Conservation (phyloP, 1,284 basidiomycete species). For the Ceratobasidium sp. region DNA sequence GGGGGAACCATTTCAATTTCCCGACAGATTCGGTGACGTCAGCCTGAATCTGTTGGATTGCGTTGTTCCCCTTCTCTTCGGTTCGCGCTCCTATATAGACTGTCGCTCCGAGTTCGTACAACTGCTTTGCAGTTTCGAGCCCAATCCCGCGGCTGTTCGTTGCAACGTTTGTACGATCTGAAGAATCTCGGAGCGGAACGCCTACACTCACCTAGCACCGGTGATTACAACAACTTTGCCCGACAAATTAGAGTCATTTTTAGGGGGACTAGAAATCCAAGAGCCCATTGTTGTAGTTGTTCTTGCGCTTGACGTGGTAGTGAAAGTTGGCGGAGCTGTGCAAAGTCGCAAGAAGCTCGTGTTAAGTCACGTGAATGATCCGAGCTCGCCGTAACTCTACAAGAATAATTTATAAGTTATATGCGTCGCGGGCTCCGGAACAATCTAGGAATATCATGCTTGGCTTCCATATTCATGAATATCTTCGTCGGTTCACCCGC, state of each 20-base stretch:
- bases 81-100: slow-evolving; percentile 1
- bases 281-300: neutral
- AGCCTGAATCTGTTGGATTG: neutral
- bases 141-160: slow-evolving; percentile 19
- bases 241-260: neutral
- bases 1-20: neutral
- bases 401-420: no score
- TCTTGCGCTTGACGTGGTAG: no score
- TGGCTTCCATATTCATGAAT: no score
- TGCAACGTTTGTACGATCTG: neutral
- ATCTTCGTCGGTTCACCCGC: no score
- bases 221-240: slow-evolving; percentile 4
- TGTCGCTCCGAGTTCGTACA: slow-evolving; percentile 14
- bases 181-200: neutral
- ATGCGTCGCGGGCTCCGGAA: no score
- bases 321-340: no score
- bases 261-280: neutral
- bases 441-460: no score
- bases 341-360: no score
- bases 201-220: neutral
- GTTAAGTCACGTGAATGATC: no score
- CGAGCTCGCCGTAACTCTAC: no score
- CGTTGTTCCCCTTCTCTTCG: neutral
- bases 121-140: slow-evolving; percentile 5
- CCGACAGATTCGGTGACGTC: neutral